Base-by-base conservation (phyloP, 371 early-diverging fungal species). In the Apophysomyces ossiformis region DNA sequence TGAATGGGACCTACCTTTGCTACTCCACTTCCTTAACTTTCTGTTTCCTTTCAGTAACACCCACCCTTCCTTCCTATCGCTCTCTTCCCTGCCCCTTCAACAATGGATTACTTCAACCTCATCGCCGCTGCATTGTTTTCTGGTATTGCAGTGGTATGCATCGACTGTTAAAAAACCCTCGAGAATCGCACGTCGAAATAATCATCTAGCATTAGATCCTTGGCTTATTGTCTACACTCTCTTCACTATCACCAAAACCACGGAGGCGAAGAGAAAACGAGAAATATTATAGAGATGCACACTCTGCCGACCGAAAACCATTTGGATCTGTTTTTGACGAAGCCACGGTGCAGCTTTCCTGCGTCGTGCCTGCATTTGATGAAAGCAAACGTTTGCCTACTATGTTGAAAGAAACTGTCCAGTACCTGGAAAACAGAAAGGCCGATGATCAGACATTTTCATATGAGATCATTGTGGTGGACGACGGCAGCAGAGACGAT, bases 341-440 rank as follows among this genome's bases (percentile, higher is more conserved):
- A 5, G 70, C 89, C 5, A 69, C 73, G 0, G 84, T 90, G n/a
- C 70, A 76, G n/a, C 77, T 96, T 7, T 87, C 94, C 0, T 86
- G 95, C 43, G 83, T 98, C 4, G 87, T 98, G 2, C 98, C 98
- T 0, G 96, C 98, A 0, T 96, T 92, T 80, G 95, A 96, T 79
- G 98, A 98, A 74, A 80, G 85, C 38, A 75, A 87, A 65, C 87
- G 98, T 13, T 74, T 98, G 61, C 93, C 93, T 0, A 78, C 68
- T 21, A 96, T 96, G 93, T 73, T 98, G 69, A 78, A 87, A 45
- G 96, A 95, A 59, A 84, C 95, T 0, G 70, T 90, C 4, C 85
- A 73, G 1, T 92, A 88, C 78, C 77, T 96, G 58, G 80, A 87
- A 60, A 57, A 64, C 1, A 73, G 78, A 47, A 72, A 69, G 50